These are phyloP conservation scores for Populus simonii DNA, from an alignment of 345 rosid genomes.

Conservation along the genomic window DNA sequence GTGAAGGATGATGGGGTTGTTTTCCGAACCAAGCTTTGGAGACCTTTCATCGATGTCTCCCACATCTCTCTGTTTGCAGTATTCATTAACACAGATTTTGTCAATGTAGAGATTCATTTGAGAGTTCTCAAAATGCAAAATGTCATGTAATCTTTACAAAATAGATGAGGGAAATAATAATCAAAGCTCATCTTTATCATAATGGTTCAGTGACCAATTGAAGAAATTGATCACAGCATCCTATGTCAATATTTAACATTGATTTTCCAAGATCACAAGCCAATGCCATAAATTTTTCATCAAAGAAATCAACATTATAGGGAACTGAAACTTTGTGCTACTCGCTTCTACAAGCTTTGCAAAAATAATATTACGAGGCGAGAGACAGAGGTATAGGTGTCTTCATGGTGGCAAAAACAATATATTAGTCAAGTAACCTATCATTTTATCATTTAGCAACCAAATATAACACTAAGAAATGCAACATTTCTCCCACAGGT, in stretches of 20 bases:
- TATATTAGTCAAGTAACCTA: no score
- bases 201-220: neutral
- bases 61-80: constrained; percentile 72
- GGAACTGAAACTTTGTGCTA: neutral
- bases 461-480: no score
- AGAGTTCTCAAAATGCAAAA: neutral
- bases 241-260: neutral
- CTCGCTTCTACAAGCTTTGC: neutral
- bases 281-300: neutral
- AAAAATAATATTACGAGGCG: no score
- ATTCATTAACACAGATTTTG: neutral
- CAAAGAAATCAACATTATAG: neutral
- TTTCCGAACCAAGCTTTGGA: constrained; percentile 67
- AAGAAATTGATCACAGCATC: constrained; percentile 3
- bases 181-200: neutral
- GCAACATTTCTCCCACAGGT: no score
- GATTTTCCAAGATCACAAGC: neutral
- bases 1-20: constrained; percentile 86
- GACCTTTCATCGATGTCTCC: constrained; percentile 98
- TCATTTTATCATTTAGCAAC: no score
- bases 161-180: neutral
- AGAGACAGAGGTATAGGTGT: no score
- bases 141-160: neutral
- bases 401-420: no score
- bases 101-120: neutral